Base-by-base conservation (phyloP, 2,329 filamentous ascomycete species). In the Fusarium sp. region DNA sequence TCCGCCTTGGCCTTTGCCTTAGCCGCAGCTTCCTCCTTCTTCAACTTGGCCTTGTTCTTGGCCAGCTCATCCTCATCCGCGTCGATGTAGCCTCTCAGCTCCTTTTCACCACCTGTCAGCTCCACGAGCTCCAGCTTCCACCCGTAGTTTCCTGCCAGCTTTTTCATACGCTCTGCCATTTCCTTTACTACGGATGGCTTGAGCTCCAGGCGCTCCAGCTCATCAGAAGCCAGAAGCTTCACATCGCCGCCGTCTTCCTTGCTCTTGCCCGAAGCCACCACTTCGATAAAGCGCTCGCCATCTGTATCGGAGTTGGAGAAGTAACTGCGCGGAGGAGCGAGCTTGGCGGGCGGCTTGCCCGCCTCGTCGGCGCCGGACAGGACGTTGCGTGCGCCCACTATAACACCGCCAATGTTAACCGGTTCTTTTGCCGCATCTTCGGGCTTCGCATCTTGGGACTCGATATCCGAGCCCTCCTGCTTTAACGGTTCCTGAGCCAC, bases 111-210 rank as follows among this genome's bases (percentile, higher is more conserved):
- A 2, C 60, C 66, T 1, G 88, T 84, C 10, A 86, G 81, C 69
- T 95, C 89, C 1, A 95, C 85, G 13, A 95, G 81, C 74, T 95
- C 91, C 56, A 97, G 78, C 68, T 88, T 90, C 92, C 93, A 97
- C 14, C 87, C 86, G 63, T 87, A 84, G 8, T 88, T 86, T 3
- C 87, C 84, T 0, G 91, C 91, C 36, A 90, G 71, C 67, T 86
- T 83, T 71, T 90, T 82, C 54, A 96, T 76, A 70, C 91, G 80
- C 61, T 87, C 82, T 68, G 84, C 84, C 71, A 96, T 79, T 41
- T 87, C 81, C 66, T 93, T 87, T 4, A 96, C 80, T 38, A 88
- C 81, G 42, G 88, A 82, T 0, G 84, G 84, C 49, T 88, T 84
- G 27, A 94, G 79, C 13, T 89, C 85, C 39, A 91, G 77, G 67